Conservation (phyloP, 2,329 filamentous ascomycete genomes). For the Pseudocercospora vitis region DNA sequence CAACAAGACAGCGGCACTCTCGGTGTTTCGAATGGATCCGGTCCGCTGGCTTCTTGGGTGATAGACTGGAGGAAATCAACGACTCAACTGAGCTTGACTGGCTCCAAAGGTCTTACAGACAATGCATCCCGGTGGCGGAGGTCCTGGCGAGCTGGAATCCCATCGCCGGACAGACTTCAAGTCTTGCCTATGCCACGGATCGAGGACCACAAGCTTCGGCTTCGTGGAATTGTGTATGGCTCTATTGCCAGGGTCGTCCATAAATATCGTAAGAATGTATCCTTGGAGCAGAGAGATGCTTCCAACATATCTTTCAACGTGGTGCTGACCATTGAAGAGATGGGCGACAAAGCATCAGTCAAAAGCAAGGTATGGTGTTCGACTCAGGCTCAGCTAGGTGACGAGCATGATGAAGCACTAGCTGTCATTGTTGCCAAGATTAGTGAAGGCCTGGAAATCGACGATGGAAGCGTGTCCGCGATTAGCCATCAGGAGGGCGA, state of each 20-base stretch:
- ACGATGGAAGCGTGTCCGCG: too few relatives aligned
- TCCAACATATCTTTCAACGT: not conserved
- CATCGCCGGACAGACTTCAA: not conserved
- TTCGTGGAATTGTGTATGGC: not conserved
- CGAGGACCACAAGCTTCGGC: not conserved
- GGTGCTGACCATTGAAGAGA: not conserved
- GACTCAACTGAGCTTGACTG: not conserved
- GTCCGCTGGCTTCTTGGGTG: not conserved
- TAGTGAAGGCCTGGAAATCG: not conserved
- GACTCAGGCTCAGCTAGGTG: not conserved
- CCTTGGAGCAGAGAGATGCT: not conserved
- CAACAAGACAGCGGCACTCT: not conserved
- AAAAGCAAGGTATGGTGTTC: not conserved
- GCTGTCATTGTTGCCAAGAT: not conserved
- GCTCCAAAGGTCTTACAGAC: not conserved
- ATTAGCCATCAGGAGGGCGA: too few relatives aligned
- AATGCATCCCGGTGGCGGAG: not conserved
- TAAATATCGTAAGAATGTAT: not conserved
- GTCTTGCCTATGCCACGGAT: not conserved
- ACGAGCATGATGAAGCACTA: not conserved
- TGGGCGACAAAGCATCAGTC: not conserved
- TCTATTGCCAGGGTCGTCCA: not conserved
- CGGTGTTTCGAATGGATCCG: not conserved
- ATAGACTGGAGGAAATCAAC: not conserved
- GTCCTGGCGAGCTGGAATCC: not conserved